Conservation (phyloP, 2,329 filamentous ascomycete genomes). For the Fusarium haematococcum region DNA sequence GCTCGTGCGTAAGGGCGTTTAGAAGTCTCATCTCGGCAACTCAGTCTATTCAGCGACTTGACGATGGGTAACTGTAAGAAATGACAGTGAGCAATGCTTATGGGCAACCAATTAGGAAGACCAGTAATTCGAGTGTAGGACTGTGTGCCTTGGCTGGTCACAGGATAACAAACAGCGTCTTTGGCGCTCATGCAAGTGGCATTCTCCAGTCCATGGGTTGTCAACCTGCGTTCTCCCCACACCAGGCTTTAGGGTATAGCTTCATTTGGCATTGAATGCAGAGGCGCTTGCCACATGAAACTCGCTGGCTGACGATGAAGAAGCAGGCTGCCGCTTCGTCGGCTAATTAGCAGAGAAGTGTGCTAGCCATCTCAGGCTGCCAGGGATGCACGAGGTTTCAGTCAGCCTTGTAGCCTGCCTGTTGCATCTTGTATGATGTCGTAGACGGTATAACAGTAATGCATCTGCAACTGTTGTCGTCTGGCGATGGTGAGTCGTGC, state of each 20-base stretch:
- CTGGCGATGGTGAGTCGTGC: background rate
- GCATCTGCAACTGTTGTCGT: background rate
- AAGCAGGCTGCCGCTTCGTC: background rate
- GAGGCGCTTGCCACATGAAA: background rate
- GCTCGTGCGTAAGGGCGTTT: background rate
- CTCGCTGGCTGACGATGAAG: background rate
- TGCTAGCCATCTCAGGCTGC: background rate
- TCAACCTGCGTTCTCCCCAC: background rate
- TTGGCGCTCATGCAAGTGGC: background rate
- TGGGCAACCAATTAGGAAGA: background rate
- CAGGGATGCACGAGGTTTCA: background rate
- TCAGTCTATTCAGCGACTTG: background rate
- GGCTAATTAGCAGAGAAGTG: background rate
- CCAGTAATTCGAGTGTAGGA: background rate
- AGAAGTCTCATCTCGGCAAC: background rate
- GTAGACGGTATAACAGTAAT: background rate
- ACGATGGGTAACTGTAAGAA: background rate
- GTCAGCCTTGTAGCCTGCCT: background rate
- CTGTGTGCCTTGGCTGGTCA: background rate
- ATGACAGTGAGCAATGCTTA: background rate
- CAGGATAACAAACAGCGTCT: background rate
- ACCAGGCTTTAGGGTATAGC: background rate
- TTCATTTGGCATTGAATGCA: background rate
- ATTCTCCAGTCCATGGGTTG: background rate
- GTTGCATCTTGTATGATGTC: background rate